Evolutionary conservation across 768 basidiomycete genomes (phyloP), one percentile per base, ranked within the genome.

Genomic region (Steccherinum ochraceum): DNA sequence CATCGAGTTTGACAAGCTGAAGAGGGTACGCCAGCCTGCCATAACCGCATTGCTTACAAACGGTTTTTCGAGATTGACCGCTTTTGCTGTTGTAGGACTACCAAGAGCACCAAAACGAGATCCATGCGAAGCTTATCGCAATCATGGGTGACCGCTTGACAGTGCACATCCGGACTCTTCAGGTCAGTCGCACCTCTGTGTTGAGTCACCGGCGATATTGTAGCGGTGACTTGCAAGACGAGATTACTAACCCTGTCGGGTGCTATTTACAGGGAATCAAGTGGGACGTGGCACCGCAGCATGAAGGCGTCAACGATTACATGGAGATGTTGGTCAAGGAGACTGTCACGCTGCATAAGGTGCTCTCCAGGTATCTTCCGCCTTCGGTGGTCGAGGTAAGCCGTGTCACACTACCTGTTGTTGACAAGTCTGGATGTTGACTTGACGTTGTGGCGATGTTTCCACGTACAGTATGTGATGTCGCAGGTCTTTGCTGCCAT

Each of bases 51-150:
- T 40, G 42, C 21, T n/a, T n/a, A n/a, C n/a, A n/a, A n/a, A n/a
- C 24, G 5, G 21, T 45, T 40, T 13, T 11, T 19, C 40, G n/a
- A 12, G 13, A 48, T 24, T 18, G 4, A 25, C 24, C 44, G 43
- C 10, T 13, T 45, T 5, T 48, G 20, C 12, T 21, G 26, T 10
- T 4, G 51, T 62, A 94, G 86, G 96, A 98, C 67, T 98, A 89
- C 63, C 95, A 98, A 76, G 96, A 98, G 67, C 96, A 99, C 68
- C 96, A 99, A 68, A 90, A 95, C 63, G 96, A 98, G 73, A 98
- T 99, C 49, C 95, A 98, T 67, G 81, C 91, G 47, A 99, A 99
- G 72, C 76, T 99, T 50, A 86, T 99, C 53, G 89, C 92, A 40
- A 99, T 98, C 69, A 99, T 99, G 96, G 87, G 93, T 35, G 95